A percentile compares a stretch with the other conserved stretches of the same genome.
Conservation (phyloP, 1,284 basidiomycete genomes). For the Ustilago tritici region DNA sequence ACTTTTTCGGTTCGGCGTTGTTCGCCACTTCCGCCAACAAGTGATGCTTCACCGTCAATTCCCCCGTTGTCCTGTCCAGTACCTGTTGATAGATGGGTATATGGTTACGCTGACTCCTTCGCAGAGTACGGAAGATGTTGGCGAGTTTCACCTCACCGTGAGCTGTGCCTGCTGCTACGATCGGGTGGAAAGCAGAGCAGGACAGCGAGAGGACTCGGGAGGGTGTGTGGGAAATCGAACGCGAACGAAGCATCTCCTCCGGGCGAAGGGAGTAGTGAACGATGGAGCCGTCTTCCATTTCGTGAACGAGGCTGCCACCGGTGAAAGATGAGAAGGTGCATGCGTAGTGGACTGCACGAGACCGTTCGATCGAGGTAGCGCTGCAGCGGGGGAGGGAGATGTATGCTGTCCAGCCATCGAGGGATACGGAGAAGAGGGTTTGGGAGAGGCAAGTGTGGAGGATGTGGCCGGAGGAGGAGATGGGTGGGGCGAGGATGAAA, state of each 20-base stretch:
- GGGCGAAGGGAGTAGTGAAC: slow-evolving; percentile 25
- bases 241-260: slow-evolving; percentile 30
- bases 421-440: slow-evolving; percentile 22
- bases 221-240: slow-evolving; percentile 16
- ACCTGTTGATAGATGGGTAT: slow-evolving; percentile 25
- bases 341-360: slow-evolving; percentile 23
- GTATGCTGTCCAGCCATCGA: slow-evolving; percentile 25
- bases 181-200: slow-evolving; percentile 19
- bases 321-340: slow-evolving; percentile 15
- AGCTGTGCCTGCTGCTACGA: slow-evolving; percentile 27
- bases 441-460: neutral
- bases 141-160: slow-evolving; percentile 42
- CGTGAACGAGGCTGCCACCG: slow-evolving; percentile 26
- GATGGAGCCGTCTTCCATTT: slow-evolving; percentile 38
- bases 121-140: slow-evolving; percentile 21
- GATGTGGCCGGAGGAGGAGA: slow-evolving; percentile 15
- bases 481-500: slow-evolving; percentile 27
- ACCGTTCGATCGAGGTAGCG: slow-evolving; percentile 19
- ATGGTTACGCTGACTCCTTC: slow-evolving; percentile 14
- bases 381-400: slow-evolving; percentile 9
- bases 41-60: slow-evolving; percentile 14
- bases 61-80: slow-evolving; percentile 22
- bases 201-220: slow-evolving; percentile 17
- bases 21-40: slow-evolving; percentile 17
- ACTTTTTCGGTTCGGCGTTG: slow-evolving; percentile 15